Evolutionary conservation across 495 filamentous ascomycete species (phyloP).

Genomic region (Lasiosphaeria hispida): DNA sequence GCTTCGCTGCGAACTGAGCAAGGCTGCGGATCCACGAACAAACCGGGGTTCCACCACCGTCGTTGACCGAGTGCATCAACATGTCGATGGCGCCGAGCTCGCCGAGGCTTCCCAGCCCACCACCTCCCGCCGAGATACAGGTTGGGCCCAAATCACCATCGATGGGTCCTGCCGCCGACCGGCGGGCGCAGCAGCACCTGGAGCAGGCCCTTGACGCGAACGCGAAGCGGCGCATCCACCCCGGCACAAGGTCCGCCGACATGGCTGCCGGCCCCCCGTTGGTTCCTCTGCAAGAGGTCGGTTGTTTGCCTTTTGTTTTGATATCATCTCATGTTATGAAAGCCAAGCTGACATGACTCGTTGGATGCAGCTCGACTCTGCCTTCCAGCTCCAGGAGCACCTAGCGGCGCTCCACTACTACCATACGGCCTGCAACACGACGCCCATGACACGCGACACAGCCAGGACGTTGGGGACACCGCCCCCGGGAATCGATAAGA

Average conservation of each 20-base stretch:
- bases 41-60: background rate
- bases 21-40: too few species aligned
- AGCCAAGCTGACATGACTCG: conserved; percentile 9
- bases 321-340: background rate
- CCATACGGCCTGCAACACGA: conserved; percentile 63
- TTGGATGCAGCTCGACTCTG: conserved; percentile 71
- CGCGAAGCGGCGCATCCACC: conserved; percentile 78
- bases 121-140: conserved; percentile 87
- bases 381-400: conserved; percentile 98
- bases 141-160: conserved; percentile 80
- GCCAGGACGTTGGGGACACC: conserved; percentile 72
- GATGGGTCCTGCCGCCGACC: conserved; percentile 52
- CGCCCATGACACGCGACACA: conserved; percentile 69
- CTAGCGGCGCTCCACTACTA: conserved; percentile 84
- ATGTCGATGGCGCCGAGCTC: conserved; percentile 72
- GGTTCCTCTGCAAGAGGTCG: conserved; percentile 76
- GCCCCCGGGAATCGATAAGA: conserved; percentile 75
- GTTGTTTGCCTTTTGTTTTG: conserved; percentile 15
- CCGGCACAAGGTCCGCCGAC: conserved; percentile 83
- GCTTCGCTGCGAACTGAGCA: too few species aligned
- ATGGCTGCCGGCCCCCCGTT: conserved; percentile 91
- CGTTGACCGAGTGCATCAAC: conserved; percentile 12
- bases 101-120: conserved; percentile 82
- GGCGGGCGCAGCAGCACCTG: conserved; percentile 53
- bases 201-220: conserved; percentile 56